Base-by-base conservation (phyloP, 164 flowering plant species). In the Buxus sempervirens region DNA sequence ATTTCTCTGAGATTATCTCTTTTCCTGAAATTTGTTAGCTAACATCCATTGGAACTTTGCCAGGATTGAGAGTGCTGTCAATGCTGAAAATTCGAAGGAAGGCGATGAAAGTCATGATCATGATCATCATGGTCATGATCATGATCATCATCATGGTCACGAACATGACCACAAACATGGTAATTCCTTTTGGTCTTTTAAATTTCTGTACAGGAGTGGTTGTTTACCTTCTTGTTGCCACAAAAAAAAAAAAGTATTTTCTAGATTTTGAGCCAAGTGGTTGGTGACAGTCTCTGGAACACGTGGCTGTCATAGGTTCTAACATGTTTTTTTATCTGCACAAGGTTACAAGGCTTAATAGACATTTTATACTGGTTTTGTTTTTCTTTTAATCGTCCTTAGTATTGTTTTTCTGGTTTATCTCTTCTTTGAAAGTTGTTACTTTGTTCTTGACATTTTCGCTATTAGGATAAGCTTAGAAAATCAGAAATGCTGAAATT, bases 21-120 rank as follows among this genome's bases (percentile, higher is more conserved):
- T 49, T 14, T 25, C 0, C 32, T n/a, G 19, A 2, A 57, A 27
- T 22, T 59, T 24, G 9, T 58, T 64, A 19, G 42, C 38, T 56
- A 27, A 48, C 55, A 54, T 68, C 28, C 16, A 19, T 32, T 72
- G 58, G 54, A 53, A 48, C 32, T 23, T 41, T 75, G 48, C 63
- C 76, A 85, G 89, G 78, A 83, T 85, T 69, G 89, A 86, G 72
- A 81, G 90, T 80, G 89, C 81, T 73, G 87, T 95, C 49, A 77
- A 81, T 66, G 78, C 72, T 70, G 87, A 90, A 66, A 81, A 54
- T 65, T 78, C 84, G 26, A 81, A 90, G 74, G 90, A 88, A 58
- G 89, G 79, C 66, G 83, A 77, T 63, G 65, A 23, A 42, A 56
- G 65, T 48, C 82, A 78, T 73, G 88, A 79, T 28, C 90, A 85